Evolutionary conservation across 257 asterid genomes (phyloP), one percentile per base, ranked within the genome.

Genomic region (Gentiana straminea): DNA sequence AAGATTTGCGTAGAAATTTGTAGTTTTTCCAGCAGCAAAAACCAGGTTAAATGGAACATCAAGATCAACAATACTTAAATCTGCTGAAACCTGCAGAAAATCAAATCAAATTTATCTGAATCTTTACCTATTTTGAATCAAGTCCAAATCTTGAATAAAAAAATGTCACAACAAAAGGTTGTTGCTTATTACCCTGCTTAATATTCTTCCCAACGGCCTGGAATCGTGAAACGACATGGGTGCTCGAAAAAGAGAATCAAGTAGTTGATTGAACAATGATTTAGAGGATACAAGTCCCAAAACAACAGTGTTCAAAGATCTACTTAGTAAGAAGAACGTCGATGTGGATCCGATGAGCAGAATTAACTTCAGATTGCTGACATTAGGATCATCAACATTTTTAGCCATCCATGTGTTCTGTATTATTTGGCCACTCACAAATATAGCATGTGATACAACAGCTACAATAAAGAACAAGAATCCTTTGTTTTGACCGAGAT

Each of bases 381-480:
- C 70, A 35, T 67, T 35, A 24, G 80, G 77, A 71, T 80, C 70
- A 47, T 91, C 97, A 50, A 91, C 93, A 61, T 78, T 78, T 58
- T 95, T 94, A 33, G 98, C 98, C 98, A 91, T 87, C 98, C 98
- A 87, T n/a, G 86, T 73, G 66, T 85, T 91, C 53, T 91, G 98
- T 46, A 63, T 7, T 57, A 91, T 62, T 68, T 77, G 87, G 58
- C 94, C 70, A 11, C 74, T 61, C 51, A 73, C 80, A 66, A 83
- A 85, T 15, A 54, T 33, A 43, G 88, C 12, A 66, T 87, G 97
- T 51, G 83, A 76, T 51, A 85, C 55, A 35, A 70, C 72, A 53
- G 88, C 93, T 46, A 70, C 32, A 7, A 68, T 15, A 70, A 85
- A 87, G 51, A 76, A 52, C 67, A 85, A 43, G 53, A 76, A 87